Conservation (phyloP, 2,329 filamentous ascomycete species). For the Fusarium goolgardi region DNA sequence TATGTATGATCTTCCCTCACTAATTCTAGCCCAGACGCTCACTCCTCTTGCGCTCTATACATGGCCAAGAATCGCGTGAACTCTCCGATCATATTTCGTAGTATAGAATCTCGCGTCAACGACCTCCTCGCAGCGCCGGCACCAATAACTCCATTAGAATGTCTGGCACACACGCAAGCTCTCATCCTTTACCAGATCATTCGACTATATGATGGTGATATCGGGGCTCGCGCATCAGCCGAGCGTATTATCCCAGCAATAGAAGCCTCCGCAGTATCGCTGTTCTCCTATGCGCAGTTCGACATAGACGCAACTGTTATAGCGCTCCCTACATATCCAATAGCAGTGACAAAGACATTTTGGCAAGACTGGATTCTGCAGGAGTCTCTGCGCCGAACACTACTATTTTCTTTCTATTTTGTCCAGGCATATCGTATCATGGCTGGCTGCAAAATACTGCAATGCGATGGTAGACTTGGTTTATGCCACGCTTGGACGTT, state of each 20-base stretch:
- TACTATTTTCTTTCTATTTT: slow-evolving; percentile 62
- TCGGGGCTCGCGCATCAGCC: slow-evolving; percentile 55
- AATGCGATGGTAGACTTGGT: slow-evolving; percentile 49
- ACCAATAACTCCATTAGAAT: slow-evolving; percentile 45
- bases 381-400: slow-evolving; percentile 65
- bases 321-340: slow-evolving; percentile 49
- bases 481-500: slow-evolving; percentile 55
- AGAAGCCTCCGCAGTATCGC: slow-evolving; percentile 50
- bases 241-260: slow-evolving; percentile 51
- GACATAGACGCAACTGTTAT: slow-evolving; percentile 34
- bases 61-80: slow-evolving; percentile 62
- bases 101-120: slow-evolving; percentile 58
- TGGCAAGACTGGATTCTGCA: slow-evolving; percentile 65
- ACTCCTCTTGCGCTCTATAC: slow-evolving; percentile 65
- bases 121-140: slow-evolving; percentile 56
- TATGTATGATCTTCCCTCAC: neutral
- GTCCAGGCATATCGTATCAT: slow-evolving; percentile 53
- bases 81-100: slow-evolving; percentile 59
- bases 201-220: slow-evolving; percentile 62
- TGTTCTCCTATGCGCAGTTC: slow-evolving; percentile 51
- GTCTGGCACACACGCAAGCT: slow-evolving; percentile 59
- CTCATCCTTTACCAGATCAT: slow-evolving; percentile 63
- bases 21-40: slow-evolving; percentile 56
- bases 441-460: slow-evolving; percentile 40
- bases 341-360: slow-evolving; percentile 57